Percentiles rank a stretch among this genome's conserved stretches.
Conservation (phyloP, 345 rosid genomes). For the Kernera saxatilis region DNA sequence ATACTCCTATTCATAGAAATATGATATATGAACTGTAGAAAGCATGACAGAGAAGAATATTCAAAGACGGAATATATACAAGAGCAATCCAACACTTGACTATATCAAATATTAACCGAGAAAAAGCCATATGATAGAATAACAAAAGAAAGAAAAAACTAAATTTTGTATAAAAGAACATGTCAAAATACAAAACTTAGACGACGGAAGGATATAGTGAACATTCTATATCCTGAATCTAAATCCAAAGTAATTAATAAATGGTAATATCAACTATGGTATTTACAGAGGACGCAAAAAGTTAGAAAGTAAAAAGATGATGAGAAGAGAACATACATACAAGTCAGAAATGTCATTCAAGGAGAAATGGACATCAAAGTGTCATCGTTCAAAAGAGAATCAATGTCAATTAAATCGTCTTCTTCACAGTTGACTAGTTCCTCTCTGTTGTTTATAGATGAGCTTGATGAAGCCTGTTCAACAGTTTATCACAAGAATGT, state of each 20-base stretch:
- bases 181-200: not conserved
- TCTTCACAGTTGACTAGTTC: slow-evolving; percentile 37
- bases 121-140: not conserved
- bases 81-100: not conserved
- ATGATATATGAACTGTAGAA: not conserved
- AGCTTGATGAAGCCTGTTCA: slow-evolving; percentile 27
- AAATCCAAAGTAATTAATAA: slow-evolving; percentile 1
- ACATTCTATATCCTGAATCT: not conserved
- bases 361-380: slow-evolving; percentile 63
- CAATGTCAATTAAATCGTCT: slow-evolving; percentile 45
- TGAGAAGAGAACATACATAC: too few relatives aligned
- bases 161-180: not conserved
- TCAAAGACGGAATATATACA: not conserved
- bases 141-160: not conserved
- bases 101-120: not conserved
- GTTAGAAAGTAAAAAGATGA: slow-evolving; percentile 11
- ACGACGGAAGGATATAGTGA: not conserved
- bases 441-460: slow-evolving; percentile 18
- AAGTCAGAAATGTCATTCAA: slow-evolving; percentile 20
- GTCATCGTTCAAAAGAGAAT: slow-evolving; percentile 66
- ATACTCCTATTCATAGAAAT: not conserved
- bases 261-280: slow-evolving; percentile 8
- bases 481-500: not conserved
- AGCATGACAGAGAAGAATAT: not conserved
- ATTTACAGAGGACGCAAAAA: slow-evolving; percentile 21